Percentiles rank a stretch among this genome's conserved stretches.
Evolutionary conservation across 805 yeast genomes (phyloP).

Genomic region (Myxozyma neotropica): DNA sequence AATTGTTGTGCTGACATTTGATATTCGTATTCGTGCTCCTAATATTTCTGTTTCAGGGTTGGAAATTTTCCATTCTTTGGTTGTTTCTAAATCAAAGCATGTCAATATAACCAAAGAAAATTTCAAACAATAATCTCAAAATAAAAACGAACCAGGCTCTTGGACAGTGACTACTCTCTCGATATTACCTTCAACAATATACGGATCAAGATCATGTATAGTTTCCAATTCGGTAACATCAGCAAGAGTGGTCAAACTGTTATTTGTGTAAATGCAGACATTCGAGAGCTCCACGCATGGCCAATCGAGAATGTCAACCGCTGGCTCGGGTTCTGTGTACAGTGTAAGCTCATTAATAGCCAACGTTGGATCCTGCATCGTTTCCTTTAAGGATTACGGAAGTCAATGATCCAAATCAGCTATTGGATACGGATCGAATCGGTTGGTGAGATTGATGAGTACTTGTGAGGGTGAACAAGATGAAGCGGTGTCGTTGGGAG

Average conservation of each 20-base stretch:
- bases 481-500: too few species aligned
- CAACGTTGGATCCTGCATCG: not conserved
- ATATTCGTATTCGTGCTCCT: conserved; percentile 17
- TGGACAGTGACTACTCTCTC: not conserved
- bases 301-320: conserved; percentile 19
- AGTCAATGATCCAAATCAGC: not conserved
- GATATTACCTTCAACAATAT: conserved; percentile 21
- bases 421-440: too few species aligned
- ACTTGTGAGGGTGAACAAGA: too few species aligned
- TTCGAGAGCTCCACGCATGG: conserved; percentile 21
- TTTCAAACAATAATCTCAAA: not conserved
- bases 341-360: conserved; percentile 12
- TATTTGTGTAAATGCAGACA: conserved; percentile 14
- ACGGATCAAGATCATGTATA: conserved; percentile 8
- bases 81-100: not conserved
- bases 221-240: conserved; percentile 23
- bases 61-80: not conserved
- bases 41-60: not conserved
- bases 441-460: too few species aligned
- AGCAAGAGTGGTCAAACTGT: not conserved
- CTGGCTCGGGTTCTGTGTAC: conserved; percentile 15
- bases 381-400: not conserved
- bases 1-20: conserved; percentile 17
- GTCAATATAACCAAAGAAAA: too few species aligned
- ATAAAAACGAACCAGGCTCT: conserved; percentile 9